phyloP scores from a whole-genome alignment of 1,139 yeast species.

The Protomyces inundatus region DNA sequence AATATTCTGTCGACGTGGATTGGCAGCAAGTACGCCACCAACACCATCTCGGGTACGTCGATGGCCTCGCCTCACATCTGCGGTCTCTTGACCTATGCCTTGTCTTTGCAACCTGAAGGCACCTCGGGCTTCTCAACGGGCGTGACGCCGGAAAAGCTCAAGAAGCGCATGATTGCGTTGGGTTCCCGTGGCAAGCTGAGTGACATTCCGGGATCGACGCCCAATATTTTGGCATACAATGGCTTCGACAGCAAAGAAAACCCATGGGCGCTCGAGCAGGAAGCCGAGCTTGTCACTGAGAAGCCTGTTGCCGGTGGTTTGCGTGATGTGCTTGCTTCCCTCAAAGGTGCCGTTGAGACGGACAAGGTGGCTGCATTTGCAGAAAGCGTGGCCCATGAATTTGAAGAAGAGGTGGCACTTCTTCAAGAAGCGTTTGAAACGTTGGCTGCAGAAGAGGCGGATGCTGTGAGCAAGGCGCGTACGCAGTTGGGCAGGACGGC shows the following conservation, averaged over 20 bases:
- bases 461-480: background rate
- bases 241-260: slow-evolving; percentile 43
- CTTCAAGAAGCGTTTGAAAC: background rate
- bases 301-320: background rate
- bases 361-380: background rate
- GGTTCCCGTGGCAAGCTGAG: slow-evolving; percentile 65
- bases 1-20: slow-evolving; percentile 58
- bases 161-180: slow-evolving; percentile 75
- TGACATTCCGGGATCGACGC: slow-evolving; percentile 76
- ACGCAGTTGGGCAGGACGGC: background rate
- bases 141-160: slow-evolving; percentile 78
- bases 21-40: slow-evolving; percentile 77
- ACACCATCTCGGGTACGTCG: slow-evolving; percentile 92
- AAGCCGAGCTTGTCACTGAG: background rate
- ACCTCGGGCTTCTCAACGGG: slow-evolving; percentile 63
- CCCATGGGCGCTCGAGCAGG: slow-evolving; percentile 7
- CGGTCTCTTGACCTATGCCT: slow-evolving; percentile 76
- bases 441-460: background rate
- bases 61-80: slow-evolving; percentile 99
- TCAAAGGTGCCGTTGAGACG: background rate
- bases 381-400: background rate
- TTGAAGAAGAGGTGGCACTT: background rate
- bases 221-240: slow-evolving; percentile 82
- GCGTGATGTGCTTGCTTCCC: background rate
- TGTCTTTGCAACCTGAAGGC: slow-evolving; percentile 83